Evolutionary conservation across 805 yeast species (phyloP), one percentile per base, ranked within the genome.

Genomic region (Yarrowia phangngaensis): DNA sequence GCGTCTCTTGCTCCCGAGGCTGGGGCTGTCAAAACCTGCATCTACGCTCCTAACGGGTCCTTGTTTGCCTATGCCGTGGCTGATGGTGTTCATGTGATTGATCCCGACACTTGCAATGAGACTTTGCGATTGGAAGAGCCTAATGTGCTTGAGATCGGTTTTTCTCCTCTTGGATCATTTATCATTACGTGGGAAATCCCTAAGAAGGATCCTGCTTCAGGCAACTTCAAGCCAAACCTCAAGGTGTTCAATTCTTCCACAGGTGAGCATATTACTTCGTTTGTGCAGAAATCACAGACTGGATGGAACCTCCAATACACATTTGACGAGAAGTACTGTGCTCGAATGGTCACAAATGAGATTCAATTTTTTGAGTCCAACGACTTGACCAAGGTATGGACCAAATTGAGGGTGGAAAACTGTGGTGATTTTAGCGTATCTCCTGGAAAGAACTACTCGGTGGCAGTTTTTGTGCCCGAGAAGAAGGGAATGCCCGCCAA

Each of bases 271-370:
- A 68, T 78, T 45, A 75, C 74, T 52, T 74, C 79, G 55, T 88
- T 83, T 73, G 71, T 82, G 45, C 83, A 85, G 56, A 85, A 83
- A 66, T 79, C 79, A 45, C 97, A 90, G 69, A 77, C 79, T 54
- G 90, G 90, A 19, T 90, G 97, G 97, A 62, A 65, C 40, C 84
- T 94, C n/a, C 95, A 87, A 67, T 88, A 82, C 64, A 84, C 94
- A 7, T 73, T 75, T 53, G 92, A 88, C 64, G 95, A 88, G 70
- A 71, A 75, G 55, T 70, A 76, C 55, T 72, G 83, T 65, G 83
- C 86, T 36, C 75, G 80, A 62, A 58, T 74, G 55, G 76, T 74
- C 60, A 65, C 69, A 36, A 76, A 75, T 58, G 86, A 82, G 60
- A 71, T 83, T 52, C 85, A 81, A 59, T 82, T 87, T 57, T 84